These are phyloP conservation scores for Xylariaceae sp. DNA, from an alignment of 2,329 filamentous ascomycete species.

Conservation along the genomic window DNA sequence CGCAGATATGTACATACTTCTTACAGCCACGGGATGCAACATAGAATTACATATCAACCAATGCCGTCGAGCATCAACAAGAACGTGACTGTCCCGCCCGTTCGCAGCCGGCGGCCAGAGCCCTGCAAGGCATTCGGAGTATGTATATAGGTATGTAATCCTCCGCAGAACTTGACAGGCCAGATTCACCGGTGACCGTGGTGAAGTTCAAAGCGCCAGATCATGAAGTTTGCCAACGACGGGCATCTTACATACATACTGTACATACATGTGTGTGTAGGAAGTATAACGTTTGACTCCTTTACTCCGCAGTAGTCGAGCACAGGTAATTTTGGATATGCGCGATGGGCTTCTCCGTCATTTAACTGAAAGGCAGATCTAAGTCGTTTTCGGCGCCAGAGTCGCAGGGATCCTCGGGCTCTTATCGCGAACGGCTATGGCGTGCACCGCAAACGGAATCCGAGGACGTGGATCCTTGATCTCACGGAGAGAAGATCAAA, in stretches of 20 bases:
- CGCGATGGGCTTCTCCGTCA: conserved; percentile 20
- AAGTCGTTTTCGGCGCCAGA: conserved; percentile 15
- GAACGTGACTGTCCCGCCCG: background rate
- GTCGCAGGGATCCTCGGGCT: conserved; percentile 11
- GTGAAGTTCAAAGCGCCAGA: background rate
- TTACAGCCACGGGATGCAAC: background rate
- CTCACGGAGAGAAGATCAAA: conserved; percentile 27
- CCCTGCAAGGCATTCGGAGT: background rate
- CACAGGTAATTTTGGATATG: conserved; percentile 11
- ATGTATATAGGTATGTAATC: background rate
- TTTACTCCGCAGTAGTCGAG: background rate
- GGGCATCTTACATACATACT: too few species aligned
- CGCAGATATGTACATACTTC: background rate
- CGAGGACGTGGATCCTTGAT: conserved; percentile 20
- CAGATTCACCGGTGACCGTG: background rate
- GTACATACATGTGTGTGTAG: too few species aligned
- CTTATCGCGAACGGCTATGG: conserved; percentile 24
- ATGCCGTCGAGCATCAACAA: background rate
- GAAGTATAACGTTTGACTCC: too few species aligned
- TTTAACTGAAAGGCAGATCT: conserved; percentile 21
- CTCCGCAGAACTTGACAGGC: background rate
- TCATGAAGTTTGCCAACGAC: background rate
- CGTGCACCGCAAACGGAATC: conserved; percentile 24
- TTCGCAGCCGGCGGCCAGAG: background rate
- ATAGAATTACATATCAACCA: background rate